These are phyloP conservation scores for Boletus rubroflammeus DNA, from an alignment of 768 basidiomycete species.

Conservation along the genomic window DNA sequence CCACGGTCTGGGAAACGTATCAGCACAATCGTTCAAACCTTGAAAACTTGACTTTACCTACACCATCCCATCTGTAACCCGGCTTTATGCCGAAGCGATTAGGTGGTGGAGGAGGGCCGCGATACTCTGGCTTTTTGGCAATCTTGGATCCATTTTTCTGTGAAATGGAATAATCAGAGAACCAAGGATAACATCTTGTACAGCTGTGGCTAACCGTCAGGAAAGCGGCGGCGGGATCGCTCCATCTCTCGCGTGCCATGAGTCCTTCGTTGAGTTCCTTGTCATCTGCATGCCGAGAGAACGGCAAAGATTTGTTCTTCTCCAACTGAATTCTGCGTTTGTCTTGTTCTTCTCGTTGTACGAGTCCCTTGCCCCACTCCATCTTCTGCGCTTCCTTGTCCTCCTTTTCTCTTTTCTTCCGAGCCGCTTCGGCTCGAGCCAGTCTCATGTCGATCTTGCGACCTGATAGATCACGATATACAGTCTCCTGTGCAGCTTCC, in stretches of 20 bases:
- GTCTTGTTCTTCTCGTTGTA: constrained; percentile 81
- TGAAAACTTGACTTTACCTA: constrained; percentile 53
- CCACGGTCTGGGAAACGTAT: constrained; percentile 62
- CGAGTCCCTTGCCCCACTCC: constrained; percentile 97
- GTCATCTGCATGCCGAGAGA: too few relatives aligned
- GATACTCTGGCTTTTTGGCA: constrained; percentile 79
- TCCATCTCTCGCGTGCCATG: too few relatives aligned
- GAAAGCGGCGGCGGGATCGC: too few relatives aligned
- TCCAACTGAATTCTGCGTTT: constrained; percentile 61
- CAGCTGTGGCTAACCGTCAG: constrained; percentile 58
- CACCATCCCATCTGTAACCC: constrained; percentile 98
- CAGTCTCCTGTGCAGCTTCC: constrained; percentile 76
- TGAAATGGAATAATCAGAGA: constrained; percentile 6
- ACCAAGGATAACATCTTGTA: background rate
- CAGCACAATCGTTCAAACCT: background rate
- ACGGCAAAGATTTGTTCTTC: constrained; percentile 58
- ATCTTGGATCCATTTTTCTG: constrained; percentile 77
- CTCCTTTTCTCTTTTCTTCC: constrained; percentile 73
- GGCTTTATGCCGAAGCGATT: constrained; percentile 96
- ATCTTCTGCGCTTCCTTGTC: constrained; percentile 88
- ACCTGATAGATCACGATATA: constrained; percentile 90
- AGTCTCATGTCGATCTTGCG: constrained; percentile 86
- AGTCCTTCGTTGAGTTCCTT: too few relatives aligned
- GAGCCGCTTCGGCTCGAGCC: constrained; percentile 79
- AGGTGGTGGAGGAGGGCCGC: constrained; percentile 83